phyloP scores from a whole-genome alignment of 2,329 filamentous ascomycete genomes.

The Aureobasidium sp. region DNA sequence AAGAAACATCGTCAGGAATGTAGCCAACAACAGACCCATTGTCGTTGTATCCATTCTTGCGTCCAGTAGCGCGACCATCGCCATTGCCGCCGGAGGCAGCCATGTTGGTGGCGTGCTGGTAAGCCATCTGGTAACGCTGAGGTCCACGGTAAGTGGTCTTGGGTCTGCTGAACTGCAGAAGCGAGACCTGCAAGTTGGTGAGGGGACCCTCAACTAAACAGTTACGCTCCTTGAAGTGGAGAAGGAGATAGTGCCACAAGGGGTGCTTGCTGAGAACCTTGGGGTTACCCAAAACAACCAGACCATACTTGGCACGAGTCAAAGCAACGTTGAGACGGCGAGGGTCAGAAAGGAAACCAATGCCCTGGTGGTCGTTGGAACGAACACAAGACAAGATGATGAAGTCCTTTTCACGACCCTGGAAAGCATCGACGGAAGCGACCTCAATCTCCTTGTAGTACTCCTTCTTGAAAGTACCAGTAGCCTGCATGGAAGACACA shows the following conservation, averaged over 20 bases:
- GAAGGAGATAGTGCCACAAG: constrained; percentile 88
- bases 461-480: constrained; percentile 95
- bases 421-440: constrained; percentile 96
- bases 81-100: constrained; percentile 38
- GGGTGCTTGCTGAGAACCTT: constrained; percentile 98
- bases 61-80: constrained; percentile 38
- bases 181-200: constrained; percentile 89
- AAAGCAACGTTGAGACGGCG: constrained; percentile 95
- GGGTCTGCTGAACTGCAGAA: constrained; percentile 89
- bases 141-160: constrained; percentile 87
- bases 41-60: constrained; percentile 52
- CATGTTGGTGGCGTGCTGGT: constrained; percentile 58
- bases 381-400: constrained; percentile 96
- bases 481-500: constrained; percentile 98
- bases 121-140: constrained; percentile 77
- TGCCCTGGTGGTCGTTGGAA: constrained; percentile 97
- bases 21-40: constrained; percentile 87
- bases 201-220: constrained; percentile 93
- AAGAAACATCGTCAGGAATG: constrained; percentile 94
- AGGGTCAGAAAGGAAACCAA: constrained; percentile 96
- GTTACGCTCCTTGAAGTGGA: constrained; percentile 95
- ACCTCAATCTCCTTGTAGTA: constrained; percentile 98
- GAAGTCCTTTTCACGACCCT: constrained; percentile 97
- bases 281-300: constrained; percentile 94
- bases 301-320: constrained; percentile 91